Conservation (phyloP, 1,284 basidiomycete genomes). For the Sanghuangporus weigelae region DNA sequence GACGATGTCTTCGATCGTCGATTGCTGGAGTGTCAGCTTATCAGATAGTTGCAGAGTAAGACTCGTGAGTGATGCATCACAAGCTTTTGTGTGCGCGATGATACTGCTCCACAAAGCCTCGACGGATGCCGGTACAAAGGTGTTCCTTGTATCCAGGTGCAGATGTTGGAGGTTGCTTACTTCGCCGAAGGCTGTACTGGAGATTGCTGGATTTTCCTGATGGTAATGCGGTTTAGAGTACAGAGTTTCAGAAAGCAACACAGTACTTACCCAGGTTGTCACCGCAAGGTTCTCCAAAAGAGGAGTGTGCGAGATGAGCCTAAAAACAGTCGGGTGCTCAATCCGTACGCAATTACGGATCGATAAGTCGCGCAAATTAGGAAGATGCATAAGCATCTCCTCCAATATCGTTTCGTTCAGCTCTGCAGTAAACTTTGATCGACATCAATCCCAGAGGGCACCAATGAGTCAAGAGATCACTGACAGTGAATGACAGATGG, state of each 20-base stretch:
- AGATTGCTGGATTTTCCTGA: conserved; percentile 35
- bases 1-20: conserved; percentile 40
- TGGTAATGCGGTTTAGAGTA: background rate
- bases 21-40: conserved; percentile 31
- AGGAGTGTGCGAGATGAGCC: conserved; percentile 42
- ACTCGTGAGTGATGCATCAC: conserved; percentile 33
- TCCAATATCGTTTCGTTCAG: conserved; percentile 48
- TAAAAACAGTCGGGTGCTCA: conserved; percentile 44
- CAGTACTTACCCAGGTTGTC: conserved; percentile 44
- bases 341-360: conserved; percentile 53
- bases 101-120: conserved; percentile 4
- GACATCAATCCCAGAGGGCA: conserved; percentile 1
- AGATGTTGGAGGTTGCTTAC: conserved; percentile 1
- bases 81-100: background rate
- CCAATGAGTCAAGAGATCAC: conserved; percentile 22
- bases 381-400: conserved; percentile 41
- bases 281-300: conserved; percentile 54
- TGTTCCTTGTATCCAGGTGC: conserved; percentile 7
- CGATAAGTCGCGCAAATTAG: conserved; percentile 50
- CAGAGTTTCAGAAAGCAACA: background rate
- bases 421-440: conserved; percentile 46
- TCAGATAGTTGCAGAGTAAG: conserved; percentile 48
- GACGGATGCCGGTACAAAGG: background rate
- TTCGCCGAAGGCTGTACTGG: background rate
- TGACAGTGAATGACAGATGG: conserved; percentile 51